Conservation (phyloP, 2,329 filamentous ascomycete species). For the Scleromitrula shiraiana region DNA sequence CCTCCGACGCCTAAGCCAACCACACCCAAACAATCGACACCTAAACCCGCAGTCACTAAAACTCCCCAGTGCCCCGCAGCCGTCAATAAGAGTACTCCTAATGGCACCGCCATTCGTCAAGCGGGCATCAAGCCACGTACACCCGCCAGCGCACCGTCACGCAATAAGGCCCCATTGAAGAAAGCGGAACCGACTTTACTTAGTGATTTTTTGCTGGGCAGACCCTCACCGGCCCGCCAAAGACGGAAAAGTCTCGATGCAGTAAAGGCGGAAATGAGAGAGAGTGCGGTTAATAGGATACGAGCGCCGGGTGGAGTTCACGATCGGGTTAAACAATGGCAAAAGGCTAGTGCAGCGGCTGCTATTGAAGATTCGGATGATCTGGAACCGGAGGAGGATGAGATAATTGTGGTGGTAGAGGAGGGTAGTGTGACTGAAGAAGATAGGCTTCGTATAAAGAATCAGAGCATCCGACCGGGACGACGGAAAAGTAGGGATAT, state of each 20-base stretch:
- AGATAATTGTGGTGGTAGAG: conserved; percentile 52
- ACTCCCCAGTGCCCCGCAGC: conserved; percentile 13
- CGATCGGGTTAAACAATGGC: conserved; percentile 78
- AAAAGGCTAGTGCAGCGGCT: conserved; percentile 65
- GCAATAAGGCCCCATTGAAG: conserved; percentile 16
- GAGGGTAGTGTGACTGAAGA: conserved; percentile 50
- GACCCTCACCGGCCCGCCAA: conserved; percentile 46
- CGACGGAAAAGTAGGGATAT: conserved; percentile 27
- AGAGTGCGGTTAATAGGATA: conserved; percentile 48
- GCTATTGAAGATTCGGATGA: conserved; percentile 44
- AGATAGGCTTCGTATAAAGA: conserved; percentile 44
- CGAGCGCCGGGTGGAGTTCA: conserved; percentile 61
- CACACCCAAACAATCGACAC: not conserved
- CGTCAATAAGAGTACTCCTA: conserved; percentile 16
- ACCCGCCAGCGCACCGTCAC: conserved; percentile 24
- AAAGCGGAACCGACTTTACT: conserved; percentile 41
- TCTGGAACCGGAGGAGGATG: conserved; percentile 47
- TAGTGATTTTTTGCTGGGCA: conserved; percentile 49
- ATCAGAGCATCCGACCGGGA: conserved; percentile 11
- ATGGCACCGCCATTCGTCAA: conserved; percentile 18
- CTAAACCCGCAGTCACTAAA: not conserved
- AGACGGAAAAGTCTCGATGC: conserved; percentile 51
- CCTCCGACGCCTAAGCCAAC: not conserved
- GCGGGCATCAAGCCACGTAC: conserved; percentile 14
- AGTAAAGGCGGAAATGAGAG: conserved; percentile 45